Percentiles rank a stretch among this genome's conserved stretches.
Evolutionary conservation across 768 basidiomycete genomes (phyloP).

Genomic region (Phaeolepiota aurea): DNA sequence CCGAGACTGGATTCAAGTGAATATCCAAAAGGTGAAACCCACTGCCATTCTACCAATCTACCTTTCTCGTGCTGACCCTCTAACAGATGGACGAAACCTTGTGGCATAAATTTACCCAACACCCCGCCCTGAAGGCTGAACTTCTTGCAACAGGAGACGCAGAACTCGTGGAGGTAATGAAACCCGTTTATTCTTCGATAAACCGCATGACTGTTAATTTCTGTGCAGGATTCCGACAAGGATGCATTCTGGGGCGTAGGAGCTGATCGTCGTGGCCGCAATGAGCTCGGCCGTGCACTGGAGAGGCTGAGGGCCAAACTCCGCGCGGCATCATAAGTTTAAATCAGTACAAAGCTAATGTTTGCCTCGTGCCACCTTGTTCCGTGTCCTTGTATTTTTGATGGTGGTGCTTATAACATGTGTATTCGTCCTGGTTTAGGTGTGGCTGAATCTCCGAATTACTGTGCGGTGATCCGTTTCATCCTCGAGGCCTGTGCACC

Average conservation of each 20-base stretch:
- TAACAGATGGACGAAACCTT: conserved; percentile 65
- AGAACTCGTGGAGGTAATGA: conserved; percentile 58
- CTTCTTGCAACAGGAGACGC: conserved; percentile 60
- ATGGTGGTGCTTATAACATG: conserved; percentile 17
- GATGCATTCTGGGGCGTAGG: conserved; percentile 79
- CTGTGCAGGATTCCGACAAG: conserved; percentile 55
- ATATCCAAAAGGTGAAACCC: conserved; percentile 46
- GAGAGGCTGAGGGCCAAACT: conserved; percentile 52
- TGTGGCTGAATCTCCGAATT: conserved; percentile 2
- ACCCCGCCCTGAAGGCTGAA: conserved; percentile 46
- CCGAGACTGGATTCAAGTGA: conserved; percentile 61
- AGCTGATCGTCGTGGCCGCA: conserved; percentile 54
- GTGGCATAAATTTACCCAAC: conserved; percentile 66
- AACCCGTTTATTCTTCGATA: conserved; percentile 1
- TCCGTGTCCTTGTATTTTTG: conserved; percentile 8
- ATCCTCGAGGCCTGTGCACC: not conserved
- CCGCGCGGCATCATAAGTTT: conserved; percentile 21
- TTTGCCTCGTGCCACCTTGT: conserved; percentile 19
- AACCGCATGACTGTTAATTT: conserved; percentile 5
- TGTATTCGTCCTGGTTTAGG: conserved; percentile 13
- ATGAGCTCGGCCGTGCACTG: conserved; percentile 68
- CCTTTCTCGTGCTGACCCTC: too few species aligned
- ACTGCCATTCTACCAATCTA: too few species aligned
- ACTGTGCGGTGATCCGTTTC: not conserved
- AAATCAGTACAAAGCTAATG: conserved; percentile 14